Percentiles rank a stretch among this genome's conserved stretches.
These are phyloP conservation scores for Linnemannia exigua DNA, from an alignment of 192 early-diverging fungal species.

Conservation along the genomic window DNA sequence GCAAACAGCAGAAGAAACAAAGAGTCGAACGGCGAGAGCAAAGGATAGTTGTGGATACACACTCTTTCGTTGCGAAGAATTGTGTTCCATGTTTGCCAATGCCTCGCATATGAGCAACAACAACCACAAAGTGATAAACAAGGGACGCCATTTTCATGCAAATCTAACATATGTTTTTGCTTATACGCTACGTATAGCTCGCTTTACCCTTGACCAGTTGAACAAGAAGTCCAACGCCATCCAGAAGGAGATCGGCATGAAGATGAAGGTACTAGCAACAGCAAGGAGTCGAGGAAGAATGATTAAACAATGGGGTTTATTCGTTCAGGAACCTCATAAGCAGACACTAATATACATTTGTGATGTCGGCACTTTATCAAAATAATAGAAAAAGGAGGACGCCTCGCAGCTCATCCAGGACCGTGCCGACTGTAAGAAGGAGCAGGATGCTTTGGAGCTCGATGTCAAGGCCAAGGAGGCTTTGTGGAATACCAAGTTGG, in stretches of 20 bases:
- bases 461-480: constrained; percentile 85
- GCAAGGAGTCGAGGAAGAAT: constrained; percentile 53
- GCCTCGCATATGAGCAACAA: background rate
- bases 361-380: background rate
- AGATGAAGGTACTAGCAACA: constrained; percentile 79
- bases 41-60: background rate
- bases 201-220: constrained; percentile 87
- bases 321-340: no score
- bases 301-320: background rate
- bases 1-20: constrained; percentile 18
- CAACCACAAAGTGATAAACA: background rate
- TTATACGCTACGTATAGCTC: constrained; percentile 62
- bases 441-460: constrained; percentile 77
- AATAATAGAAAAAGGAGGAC: constrained; percentile 81
- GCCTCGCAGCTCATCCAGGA: constrained; percentile 78
- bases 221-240: constrained; percentile 94
- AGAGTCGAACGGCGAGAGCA: background rate
- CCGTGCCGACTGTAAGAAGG: constrained; percentile 80
- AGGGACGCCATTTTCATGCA: background rate
- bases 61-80: constrained; percentile 2
- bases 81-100: background rate
- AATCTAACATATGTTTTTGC: background rate
- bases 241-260: constrained; percentile 90
- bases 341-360: background rate
- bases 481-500: constrained; percentile 72